phyloP scores from a whole-genome alignment of 2,329 filamentous ascomycete genomes.

The Colletotrichum sp. region DNA sequence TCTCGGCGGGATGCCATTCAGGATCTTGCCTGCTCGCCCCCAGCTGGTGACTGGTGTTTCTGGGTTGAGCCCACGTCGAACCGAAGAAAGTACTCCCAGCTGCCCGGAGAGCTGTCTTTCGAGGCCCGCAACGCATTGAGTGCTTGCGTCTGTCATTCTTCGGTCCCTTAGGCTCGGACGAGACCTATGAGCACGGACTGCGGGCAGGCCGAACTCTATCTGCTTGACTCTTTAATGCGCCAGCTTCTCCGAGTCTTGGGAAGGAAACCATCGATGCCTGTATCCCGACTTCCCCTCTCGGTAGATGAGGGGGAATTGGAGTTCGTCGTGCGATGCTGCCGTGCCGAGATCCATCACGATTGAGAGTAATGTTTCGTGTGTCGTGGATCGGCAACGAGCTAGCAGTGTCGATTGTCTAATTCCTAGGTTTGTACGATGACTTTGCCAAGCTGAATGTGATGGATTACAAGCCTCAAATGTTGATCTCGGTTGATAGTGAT shows the following conservation, averaged over 20 bases:
- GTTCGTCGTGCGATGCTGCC: not conserved
- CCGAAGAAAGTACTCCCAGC: not conserved
- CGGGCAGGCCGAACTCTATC: conserved; percentile 16
- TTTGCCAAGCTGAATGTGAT: not conserved
- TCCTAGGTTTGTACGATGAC: not conserved
- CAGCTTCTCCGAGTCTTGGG: not conserved
- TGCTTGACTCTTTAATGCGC: conserved; percentile 8
- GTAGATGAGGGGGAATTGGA: conserved; percentile 3
- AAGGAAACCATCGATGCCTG: not conserved
- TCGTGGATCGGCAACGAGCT: conserved; percentile 9
- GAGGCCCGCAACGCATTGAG: conserved; percentile 3
- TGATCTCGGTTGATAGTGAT: not conserved
- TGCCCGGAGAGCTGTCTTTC: not conserved
- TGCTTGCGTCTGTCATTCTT: conserved; percentile 16
- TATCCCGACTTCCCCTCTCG: not conserved
- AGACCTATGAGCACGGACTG: conserved; percentile 14
- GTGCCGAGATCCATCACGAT: conserved; percentile 11
- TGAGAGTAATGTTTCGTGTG: conserved; percentile 7
- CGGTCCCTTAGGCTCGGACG: not conserved
- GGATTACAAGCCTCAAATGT: not conserved
- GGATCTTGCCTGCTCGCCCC: conserved; percentile 15
- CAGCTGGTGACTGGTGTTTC: not conserved
- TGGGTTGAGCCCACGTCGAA: not conserved
- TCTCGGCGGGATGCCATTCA: not conserved
- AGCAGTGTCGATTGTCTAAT: not conserved